These are phyloP conservation scores for Pythium insidiosum DNA, from an alignment of 352 stramenopile genomes.

Conservation along the genomic window DNA sequence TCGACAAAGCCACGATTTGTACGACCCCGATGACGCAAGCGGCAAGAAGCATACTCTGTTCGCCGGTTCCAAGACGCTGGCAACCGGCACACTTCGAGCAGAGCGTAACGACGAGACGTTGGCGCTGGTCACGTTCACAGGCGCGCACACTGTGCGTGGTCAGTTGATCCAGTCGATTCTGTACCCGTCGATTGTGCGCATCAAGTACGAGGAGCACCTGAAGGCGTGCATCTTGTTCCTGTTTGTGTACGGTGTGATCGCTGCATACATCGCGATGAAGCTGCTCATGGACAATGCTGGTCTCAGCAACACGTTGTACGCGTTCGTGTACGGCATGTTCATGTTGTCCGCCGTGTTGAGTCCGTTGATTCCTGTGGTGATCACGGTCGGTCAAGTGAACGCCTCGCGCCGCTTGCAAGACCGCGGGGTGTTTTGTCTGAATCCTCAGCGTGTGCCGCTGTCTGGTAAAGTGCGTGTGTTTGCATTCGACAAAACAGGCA, in stretches of 20 bases:
- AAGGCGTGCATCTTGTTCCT: slow-evolving; percentile 76
- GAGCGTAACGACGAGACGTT: slow-evolving; percentile 47
- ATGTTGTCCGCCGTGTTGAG: slow-evolving; percentile 72
- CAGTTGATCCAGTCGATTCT: slow-evolving; percentile 84
- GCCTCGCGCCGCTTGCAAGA: slow-evolving; percentile 67
- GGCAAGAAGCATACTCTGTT: slow-evolving; percentile 87
- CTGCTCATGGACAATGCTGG: slow-evolving; percentile 60
- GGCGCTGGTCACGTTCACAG: slow-evolving; percentile 74
- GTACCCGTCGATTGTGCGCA: slow-evolving; percentile 77
- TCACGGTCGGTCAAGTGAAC: slow-evolving; percentile 84
- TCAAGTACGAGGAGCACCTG: slow-evolving; percentile 91
- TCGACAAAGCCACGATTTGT: slow-evolving; percentile 37
- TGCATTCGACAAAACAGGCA: slow-evolving; percentile 92
- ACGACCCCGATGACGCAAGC: slow-evolving; percentile 27
- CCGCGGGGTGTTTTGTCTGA: slow-evolving; percentile 73
- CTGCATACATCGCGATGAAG: slow-evolving; percentile 64
- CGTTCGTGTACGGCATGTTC: slow-evolving; percentile 76
- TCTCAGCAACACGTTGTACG: slow-evolving; percentile 61
- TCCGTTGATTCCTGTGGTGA: slow-evolving; percentile 84
- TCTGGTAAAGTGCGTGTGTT: slow-evolving; percentile 87
- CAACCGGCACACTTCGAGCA: slow-evolving; percentile 20
- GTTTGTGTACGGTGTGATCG: slow-evolving; percentile 68
- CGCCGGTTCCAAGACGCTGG: slow-evolving; percentile 72
- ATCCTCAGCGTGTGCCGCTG: slow-evolving; percentile 78
- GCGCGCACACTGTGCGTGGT: slow-evolving; percentile 77